Conservation (phyloP, 2,329 filamentous ascomycete species). For the Daldinia sp. region DNA sequence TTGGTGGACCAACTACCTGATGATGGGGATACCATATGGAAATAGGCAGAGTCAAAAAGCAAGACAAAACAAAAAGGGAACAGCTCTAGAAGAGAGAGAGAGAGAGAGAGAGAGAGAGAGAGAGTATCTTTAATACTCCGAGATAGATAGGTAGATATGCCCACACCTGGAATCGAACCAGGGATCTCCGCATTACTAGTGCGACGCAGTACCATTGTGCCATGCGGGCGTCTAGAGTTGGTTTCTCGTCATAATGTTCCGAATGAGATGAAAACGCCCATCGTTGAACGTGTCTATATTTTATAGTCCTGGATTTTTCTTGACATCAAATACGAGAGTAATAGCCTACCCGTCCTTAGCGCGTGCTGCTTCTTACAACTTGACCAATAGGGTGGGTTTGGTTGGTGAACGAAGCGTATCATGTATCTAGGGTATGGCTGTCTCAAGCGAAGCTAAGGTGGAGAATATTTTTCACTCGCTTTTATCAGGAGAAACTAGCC, state of each 20-base stretch:
- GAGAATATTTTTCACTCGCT: background rate
- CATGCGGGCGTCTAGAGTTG: slow-evolving; percentile 36
- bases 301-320: background rate
- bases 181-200: slow-evolving; percentile 48
- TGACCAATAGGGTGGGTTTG: background rate
- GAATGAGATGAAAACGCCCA: background rate
- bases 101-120: background rate
- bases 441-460: background rate
- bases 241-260: background rate
- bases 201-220: slow-evolving; percentile 47
- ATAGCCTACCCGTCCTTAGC: background rate
- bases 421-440: background rate
- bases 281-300: background rate
- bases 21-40: slow-evolving; percentile 45
- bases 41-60: slow-evolving; percentile 9
- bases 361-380: background rate
- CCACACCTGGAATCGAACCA: slow-evolving; percentile 48
- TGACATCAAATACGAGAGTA: background rate
- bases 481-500: background rate
- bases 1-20: slow-evolving; percentile 48
- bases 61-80: background rate
- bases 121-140: background rate
- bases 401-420: background rate
- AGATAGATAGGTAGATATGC: slow-evolving; percentile 18
- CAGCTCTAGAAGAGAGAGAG: background rate